Conservation (phyloP, 257 asterid genomes). For the Nicotiana sylvestris region DNA sequence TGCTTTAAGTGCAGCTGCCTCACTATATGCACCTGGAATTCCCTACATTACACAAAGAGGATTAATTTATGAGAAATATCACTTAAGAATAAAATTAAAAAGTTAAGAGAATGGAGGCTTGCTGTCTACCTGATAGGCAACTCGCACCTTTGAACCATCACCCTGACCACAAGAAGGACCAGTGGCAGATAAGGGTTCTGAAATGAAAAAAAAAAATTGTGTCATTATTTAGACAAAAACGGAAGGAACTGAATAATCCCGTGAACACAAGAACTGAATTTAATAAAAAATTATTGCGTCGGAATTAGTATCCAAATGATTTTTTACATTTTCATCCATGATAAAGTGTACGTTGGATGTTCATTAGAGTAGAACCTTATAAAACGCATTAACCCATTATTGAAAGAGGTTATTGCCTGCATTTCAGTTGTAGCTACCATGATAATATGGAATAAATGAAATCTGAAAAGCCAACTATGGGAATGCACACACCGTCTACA, state of each 20-base stretch:
- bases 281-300: neutral
- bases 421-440: neutral
- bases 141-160: slow-evolving; percentile 62
- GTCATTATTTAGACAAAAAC: neutral
- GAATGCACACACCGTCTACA: neutral
- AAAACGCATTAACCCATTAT: neutral
- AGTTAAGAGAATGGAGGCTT: neutral
- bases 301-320: neutral
- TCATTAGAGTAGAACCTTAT: too few species aligned
- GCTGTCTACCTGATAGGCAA: slow-evolving; percentile 78
- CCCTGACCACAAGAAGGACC: slow-evolving; percentile 27
- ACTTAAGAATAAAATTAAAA: neutral
- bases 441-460: neutral
- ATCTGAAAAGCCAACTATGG: neutral
- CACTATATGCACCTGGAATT: slow-evolving; percentile 84
- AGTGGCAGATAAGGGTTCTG: slow-evolving; percentile 80
- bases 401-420: neutral
- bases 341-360: neutral
- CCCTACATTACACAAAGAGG: slow-evolving; percentile 47
- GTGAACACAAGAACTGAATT: neutral
- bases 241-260: neutral
- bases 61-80: neutral
- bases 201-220: slow-evolving; percentile 9
- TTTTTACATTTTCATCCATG: neutral
- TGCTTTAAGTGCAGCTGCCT: slow-evolving; percentile 88